Evolutionary conservation across 192 early-diverging fungal genomes (phyloP).

Genomic region (Helicostylum pulchrum): DNA sequence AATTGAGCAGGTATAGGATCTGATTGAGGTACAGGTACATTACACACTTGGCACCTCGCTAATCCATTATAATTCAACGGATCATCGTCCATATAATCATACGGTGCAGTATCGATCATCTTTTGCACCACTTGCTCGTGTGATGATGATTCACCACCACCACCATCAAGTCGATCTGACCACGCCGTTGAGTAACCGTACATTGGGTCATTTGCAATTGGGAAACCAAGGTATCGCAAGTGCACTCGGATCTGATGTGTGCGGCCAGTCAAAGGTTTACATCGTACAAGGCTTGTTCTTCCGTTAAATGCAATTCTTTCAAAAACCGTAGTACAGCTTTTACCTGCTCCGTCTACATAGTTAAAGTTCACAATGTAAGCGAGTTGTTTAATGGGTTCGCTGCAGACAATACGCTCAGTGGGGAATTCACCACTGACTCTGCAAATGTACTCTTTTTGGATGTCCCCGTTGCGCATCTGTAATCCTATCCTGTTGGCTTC

Average conservation of each 20-base stretch:
- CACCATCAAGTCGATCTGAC: constrained; percentile 32
- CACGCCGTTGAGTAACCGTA: constrained; percentile 74
- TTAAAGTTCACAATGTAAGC: constrained; percentile 84
- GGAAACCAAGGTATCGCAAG: constrained; percentile 83
- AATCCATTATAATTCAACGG: neutral
- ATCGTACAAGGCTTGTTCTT: constrained; percentile 68
- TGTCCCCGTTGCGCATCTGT: constrained; percentile 56
- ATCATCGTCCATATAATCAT: constrained; percentile 18
- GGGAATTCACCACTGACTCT: constrained; percentile 85
- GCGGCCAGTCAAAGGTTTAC: constrained; percentile 80
- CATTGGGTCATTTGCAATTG: constrained; percentile 92
- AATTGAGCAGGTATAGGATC: constrained; percentile 78
- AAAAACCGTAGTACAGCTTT: constrained; percentile 76
- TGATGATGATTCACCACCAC: neutral
- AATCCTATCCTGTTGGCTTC: constrained; percentile 57
- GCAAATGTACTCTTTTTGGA: constrained; percentile 85
- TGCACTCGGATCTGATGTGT: constrained; percentile 98
- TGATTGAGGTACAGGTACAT: constrained; percentile 37
- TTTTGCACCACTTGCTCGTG: neutral
- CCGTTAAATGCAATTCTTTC: constrained; percentile 59
- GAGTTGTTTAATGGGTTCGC: constrained; percentile 73
- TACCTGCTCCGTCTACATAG: constrained; percentile 74
- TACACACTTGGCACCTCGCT: constrained; percentile 56
- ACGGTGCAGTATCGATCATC: neutral
- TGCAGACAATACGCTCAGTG: constrained; percentile 53